Percentiles rank a stretch among this genome's conserved stretches.
These are phyloP conservation scores for Rhizopogon roseolus DNA, from an alignment of 768 basidiomycete genomes.

Conservation along the genomic window DNA sequence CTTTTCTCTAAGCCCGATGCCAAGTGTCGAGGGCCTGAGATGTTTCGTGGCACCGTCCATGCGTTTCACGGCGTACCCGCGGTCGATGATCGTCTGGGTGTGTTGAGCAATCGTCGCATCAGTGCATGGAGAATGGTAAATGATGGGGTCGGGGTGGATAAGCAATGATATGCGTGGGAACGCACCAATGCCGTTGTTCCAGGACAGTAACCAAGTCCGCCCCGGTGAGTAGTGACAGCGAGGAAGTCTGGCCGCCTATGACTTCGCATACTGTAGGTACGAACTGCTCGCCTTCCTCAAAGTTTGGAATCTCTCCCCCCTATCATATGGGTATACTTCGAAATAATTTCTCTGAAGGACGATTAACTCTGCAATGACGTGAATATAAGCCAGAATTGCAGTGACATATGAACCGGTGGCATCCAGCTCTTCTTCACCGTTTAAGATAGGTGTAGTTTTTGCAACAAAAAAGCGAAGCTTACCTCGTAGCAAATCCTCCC, in stretches of 20 bases:
- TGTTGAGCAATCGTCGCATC: conserved; percentile 99
- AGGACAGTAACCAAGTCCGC: conserved; percentile 94
- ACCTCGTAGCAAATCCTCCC: conserved; percentile 84
- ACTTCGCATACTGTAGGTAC: too few relatives aligned
- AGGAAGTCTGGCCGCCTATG: conserved; percentile 77
- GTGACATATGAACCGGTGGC: conserved; percentile 57
- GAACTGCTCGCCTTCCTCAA: too few relatives aligned
- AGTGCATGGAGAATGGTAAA: conserved; percentile 56
- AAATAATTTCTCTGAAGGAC: conserved; percentile 85
- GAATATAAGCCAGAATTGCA: neutral
- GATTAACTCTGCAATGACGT: conserved; percentile 58
- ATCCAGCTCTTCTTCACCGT: conserved; percentile 77
- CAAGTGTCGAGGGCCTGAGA: conserved; percentile 90
- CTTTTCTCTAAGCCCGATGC: conserved; percentile 88
- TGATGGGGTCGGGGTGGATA: neutral
- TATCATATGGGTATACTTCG: too few relatives aligned
- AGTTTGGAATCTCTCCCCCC: too few relatives aligned
- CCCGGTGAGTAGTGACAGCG: conserved; percentile 84
- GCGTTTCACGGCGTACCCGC: conserved; percentile 85
- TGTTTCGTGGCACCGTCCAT: conserved; percentile 87
- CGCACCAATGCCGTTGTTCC: conserved; percentile 98
- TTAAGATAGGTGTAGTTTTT: neutral
- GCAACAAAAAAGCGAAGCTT: conserved; percentile 18
- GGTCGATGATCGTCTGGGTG: conserved; percentile 87
- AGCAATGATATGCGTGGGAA: conserved; percentile 4